Percentiles rank a stretch among this genome's conserved stretches.
Evolutionary conservation across 2,329 filamentous ascomycete species (phyloP).

Genomic region (Aspergillus tamarii): DNA sequence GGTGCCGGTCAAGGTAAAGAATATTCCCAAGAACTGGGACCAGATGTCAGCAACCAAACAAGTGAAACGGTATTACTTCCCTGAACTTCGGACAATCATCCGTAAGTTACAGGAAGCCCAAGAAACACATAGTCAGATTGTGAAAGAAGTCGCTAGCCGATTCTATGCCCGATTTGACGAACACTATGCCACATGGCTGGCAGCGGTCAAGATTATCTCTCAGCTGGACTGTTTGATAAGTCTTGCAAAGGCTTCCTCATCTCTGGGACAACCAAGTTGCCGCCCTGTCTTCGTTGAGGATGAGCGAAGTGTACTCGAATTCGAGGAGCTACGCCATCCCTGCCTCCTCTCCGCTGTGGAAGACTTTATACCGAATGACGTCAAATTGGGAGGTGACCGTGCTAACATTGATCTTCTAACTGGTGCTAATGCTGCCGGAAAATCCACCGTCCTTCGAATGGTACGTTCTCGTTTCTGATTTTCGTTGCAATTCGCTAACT

Average conservation of each 20-base stretch:
- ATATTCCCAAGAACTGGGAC: constrained; percentile 81
- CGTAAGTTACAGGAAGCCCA: constrained; percentile 90
- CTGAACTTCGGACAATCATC: constrained; percentile 78
- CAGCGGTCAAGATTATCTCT: constrained; percentile 84
- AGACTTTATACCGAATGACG: constrained; percentile 96
- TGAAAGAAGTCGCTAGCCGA: constrained; percentile 79
- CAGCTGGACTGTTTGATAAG: constrained; percentile 95
- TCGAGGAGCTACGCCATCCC: constrained; percentile 88
- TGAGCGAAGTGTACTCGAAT: constrained; percentile 85
- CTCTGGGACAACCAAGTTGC: constrained; percentile 83
- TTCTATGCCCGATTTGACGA: constrained; percentile 89
- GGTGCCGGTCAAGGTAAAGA: constrained; percentile 80
- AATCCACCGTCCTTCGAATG: constrained; percentile 96
- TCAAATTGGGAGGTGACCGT: constrained; percentile 77
- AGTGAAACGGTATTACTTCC: constrained; percentile 92
- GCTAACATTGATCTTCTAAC: constrained; percentile 90
- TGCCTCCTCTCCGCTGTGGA: constrained; percentile 88
- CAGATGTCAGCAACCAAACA: constrained; percentile 94
- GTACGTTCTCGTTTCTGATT: constrained; percentile 52
- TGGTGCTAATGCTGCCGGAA: constrained; percentile 94
- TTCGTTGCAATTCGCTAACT: constrained; percentile 6
- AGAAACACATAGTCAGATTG: constrained; percentile 88
- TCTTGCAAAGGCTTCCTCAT: constrained; percentile 82
- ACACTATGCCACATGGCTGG: constrained; percentile 82
- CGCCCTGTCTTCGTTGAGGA: constrained; percentile 84